Evolutionary conservation across 2,329 filamentous ascomycete genomes (phyloP), one percentile per base, ranked within the genome.

Genomic region (Davidsoniella neocaledoniae): DNA sequence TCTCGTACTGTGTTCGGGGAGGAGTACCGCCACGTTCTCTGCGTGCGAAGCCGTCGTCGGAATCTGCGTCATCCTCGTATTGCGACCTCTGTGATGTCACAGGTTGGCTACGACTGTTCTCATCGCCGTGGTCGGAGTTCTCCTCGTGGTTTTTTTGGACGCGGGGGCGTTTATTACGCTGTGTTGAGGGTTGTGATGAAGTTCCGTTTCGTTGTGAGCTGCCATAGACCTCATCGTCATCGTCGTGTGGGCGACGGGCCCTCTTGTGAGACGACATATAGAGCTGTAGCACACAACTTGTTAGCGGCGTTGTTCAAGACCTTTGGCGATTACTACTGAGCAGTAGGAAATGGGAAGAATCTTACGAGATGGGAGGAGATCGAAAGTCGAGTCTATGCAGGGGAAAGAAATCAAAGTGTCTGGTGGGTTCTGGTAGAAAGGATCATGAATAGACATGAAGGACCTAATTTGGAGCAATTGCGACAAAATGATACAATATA

Each of bases 1-100:
- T 59, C 55, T 81, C 77, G 59, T 81, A 81, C 54, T 81, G 77
- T 0, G 76, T 78, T 40, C 69, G 69, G 1, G 70, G 65, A 0
- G 69, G 72, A 0, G 66, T 60, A 16, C 61, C 48, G 50, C 54
- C 44, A 23, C 57, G 53, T 43, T 62, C 60, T 21, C 62, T 62
- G 3, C 61, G 58, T 9, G 55, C 53, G 7, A 52, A 43, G 10
- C 58, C 57, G n/a, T 62, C 60, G 9, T 60, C 60, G 9, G 65
- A 63, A 39, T 59, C 57, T 46, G 54, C 47, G n/a, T 49, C 44
- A 2, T 40, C 43, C 2, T 36, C 43, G 26, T 43, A 8, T 16
- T 43, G 39, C 12, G 39, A 16, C 3, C 10, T 17, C 25, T 43
- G 26, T 10, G 21, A 40, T 21, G 6, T 14, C 14, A 16, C 23